Conservation (phyloP, 1,139 yeast species). For the Debaryomyces subglobosus region DNA sequence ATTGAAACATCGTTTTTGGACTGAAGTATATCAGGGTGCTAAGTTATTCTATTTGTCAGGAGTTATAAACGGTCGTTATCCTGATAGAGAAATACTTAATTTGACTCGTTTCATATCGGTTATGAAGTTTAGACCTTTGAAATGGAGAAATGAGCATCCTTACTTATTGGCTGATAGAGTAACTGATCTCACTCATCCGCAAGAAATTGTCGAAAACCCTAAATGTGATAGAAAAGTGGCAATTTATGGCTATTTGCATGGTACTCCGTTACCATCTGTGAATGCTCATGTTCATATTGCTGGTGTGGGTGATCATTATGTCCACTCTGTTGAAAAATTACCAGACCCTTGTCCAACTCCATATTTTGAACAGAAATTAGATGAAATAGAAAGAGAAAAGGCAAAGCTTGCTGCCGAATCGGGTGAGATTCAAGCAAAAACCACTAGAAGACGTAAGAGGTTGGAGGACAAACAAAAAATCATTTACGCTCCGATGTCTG, state of each 20-base stretch:
- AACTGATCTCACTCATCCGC: constrained; percentile 95
- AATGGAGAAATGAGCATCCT: constrained; percentile 99
- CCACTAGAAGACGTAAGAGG: constrained; percentile 77
- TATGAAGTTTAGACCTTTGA: constrained; percentile 96
- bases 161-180: constrained; percentile 89
- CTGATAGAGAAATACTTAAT: constrained; percentile 93
- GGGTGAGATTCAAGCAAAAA: constrained; percentile 57
- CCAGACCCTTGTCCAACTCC: constrained; percentile 99
- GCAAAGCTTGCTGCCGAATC: constrained; percentile 63
- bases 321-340: constrained; percentile 76
- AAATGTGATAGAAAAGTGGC: constrained; percentile 90
- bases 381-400: constrained; percentile 73
- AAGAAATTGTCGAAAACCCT: constrained; percentile 71
- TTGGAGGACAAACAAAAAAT: constrained; percentile 92
- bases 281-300: constrained; percentile 89
- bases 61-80: constrained; percentile 95
- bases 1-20: constrained; percentile 95
- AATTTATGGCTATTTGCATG: constrained; percentile 91
- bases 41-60: constrained; percentile 93
- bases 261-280: constrained; percentile 78
- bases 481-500: constrained; percentile 98
- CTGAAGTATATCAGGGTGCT: constrained; percentile 98
- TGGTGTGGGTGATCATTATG: constrained; percentile 89
- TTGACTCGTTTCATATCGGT: constrained; percentile 91
- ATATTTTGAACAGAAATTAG: constrained; percentile 80